Conservation (phyloP, 306 rosid species). For the Bauhinia variegata region DNA sequence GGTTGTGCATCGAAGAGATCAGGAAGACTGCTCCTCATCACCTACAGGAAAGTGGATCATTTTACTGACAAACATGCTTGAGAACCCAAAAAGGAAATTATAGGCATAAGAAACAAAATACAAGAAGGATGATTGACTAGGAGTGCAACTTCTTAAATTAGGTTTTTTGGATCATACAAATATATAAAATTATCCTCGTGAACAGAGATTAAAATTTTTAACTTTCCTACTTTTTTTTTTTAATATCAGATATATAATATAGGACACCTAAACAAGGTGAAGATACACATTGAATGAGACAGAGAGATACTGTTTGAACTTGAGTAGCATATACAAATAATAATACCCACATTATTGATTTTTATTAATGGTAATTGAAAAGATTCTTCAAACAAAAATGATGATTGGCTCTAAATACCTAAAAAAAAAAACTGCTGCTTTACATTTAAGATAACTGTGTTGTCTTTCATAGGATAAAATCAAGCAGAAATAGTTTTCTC, state of each 20-base stretch:
- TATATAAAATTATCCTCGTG: neutral
- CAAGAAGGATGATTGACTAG: no score
- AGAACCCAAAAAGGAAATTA: neutral
- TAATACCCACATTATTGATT: conserved; percentile 5
- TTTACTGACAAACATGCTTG: conserved; percentile 9
- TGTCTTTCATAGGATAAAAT: no score
- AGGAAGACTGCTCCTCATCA: conserved; percentile 93
- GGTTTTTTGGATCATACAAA: conserved; percentile 21
- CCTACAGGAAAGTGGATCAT: conserved; percentile 56
- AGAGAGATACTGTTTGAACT: conserved; percentile 10
- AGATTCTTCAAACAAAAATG: no score
- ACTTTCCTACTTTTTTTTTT: conserved; percentile 6
- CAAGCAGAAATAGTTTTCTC: no score
- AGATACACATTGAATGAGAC: conserved; percentile 28
- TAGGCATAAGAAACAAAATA: no score
- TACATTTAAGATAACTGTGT: no score
- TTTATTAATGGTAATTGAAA: conserved; percentile 12
- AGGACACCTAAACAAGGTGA: conserved; percentile 11
- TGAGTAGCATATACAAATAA: neutral
- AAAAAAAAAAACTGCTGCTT: no score
- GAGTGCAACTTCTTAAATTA: neutral
- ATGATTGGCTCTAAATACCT: no score
- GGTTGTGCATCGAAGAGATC: conserved; percentile 98
- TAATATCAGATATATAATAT: conserved; percentile 15
- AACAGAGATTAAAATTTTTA: neutral